Conservation (phyloP, 2,329 filamentous ascomycete genomes). For the Didymella lethalis region DNA sequence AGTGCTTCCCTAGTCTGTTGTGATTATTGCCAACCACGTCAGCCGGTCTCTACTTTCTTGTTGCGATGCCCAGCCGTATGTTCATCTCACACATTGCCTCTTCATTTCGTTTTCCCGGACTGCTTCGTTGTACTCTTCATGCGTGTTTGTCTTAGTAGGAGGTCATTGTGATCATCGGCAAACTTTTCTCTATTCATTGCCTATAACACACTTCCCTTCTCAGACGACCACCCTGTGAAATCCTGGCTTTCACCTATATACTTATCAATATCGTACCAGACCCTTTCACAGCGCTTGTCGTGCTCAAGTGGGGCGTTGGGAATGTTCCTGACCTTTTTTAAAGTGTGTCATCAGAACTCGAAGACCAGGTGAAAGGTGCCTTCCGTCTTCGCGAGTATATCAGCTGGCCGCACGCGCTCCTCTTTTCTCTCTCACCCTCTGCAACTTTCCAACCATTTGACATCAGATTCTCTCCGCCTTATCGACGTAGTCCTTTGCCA, state of each 20-base stretch:
- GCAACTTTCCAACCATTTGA: neutral
- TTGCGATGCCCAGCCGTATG: neutral
- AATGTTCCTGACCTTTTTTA: neutral
- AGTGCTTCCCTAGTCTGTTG: conserved; percentile 23
- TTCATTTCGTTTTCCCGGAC: too few species aligned
- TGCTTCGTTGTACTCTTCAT: too few species aligned
- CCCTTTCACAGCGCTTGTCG: neutral
- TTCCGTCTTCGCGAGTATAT: neutral
- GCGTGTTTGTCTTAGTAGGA: too few species aligned
- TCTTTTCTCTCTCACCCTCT: neutral
- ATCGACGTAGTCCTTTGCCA: too few species aligned
- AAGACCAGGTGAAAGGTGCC: neutral
- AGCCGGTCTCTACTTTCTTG: neutral
- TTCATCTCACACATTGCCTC: too few species aligned
- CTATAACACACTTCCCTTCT: neutral
- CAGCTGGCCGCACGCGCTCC: neutral
- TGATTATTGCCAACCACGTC: neutral
- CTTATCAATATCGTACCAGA: neutral
- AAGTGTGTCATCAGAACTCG: neutral
- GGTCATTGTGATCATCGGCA: neutral
- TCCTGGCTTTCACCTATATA: neutral
- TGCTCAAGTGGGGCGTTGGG: neutral
- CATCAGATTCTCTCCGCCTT: too few species aligned
- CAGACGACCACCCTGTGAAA: neutral
- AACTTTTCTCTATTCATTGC: neutral